These are phyloP conservation scores for Sphenostylis stenocarpa DNA, from an alignment of 306 rosid genomes.

Conservation along the genomic window DNA sequence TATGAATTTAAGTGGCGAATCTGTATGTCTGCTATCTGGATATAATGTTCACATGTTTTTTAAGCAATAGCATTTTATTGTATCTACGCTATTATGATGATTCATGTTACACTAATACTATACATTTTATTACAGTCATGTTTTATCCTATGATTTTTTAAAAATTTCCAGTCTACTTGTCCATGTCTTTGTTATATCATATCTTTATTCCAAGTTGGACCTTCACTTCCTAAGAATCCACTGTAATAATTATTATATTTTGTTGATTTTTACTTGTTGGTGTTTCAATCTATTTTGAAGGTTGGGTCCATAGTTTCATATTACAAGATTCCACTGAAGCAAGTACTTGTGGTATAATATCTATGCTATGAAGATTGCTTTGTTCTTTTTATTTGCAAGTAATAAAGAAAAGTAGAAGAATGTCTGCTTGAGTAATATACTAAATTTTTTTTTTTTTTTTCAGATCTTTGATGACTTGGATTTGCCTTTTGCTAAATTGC, in stretches of 20 bases:
- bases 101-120: neutral
- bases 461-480: conserved; percentile 94
- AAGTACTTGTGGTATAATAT: conserved; percentile 82
- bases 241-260: conserved; percentile 4
- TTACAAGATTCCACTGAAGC: conserved; percentile 90
- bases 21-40: conserved; percentile 69
- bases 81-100: neutral
- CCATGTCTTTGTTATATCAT: neutral
- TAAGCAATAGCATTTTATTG: conserved; percentile 3
- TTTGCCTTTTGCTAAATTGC: conserved; percentile 84
- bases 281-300: conserved; percentile 50
- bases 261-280: conserved; percentile 36
- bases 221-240: neutral
- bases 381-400: conserved; percentile 6
- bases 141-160: neutral
- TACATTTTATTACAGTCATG: neutral
- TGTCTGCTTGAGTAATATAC: conserved; percentile 19
- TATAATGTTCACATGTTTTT: conserved; percentile 27
- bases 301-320: conserved; percentile 86
- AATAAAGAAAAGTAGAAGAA: conserved; percentile 15
- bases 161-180: neutral
- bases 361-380: conserved; percentile 24
- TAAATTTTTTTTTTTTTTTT: conserved; percentile 22
- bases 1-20: conserved; percentile 95
- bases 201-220: neutral